Percentiles rank a stretch among this genome's conserved stretches.
Conservation (phyloP, 768 basidiomycete genomes). For the Tubosaeta sp. region DNA sequence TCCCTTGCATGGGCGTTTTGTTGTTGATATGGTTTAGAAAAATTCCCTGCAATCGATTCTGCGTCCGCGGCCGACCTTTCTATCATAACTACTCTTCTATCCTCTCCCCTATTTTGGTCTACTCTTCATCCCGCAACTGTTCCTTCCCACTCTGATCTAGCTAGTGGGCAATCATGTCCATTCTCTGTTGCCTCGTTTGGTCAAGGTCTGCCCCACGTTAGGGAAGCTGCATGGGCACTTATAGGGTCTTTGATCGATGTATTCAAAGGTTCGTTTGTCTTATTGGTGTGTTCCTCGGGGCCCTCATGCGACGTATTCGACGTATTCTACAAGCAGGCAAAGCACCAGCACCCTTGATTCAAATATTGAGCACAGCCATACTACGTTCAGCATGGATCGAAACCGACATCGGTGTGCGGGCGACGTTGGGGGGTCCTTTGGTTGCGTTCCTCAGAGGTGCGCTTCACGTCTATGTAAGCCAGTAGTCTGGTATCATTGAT, state of each 20-base stretch:
- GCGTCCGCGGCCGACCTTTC: not conserved
- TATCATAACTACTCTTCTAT: slow-evolving; percentile 11
- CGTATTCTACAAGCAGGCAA: slow-evolving; percentile 11
- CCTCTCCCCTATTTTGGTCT: slow-evolving; percentile 53
- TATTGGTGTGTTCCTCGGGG: not conserved
- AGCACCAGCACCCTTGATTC: slow-evolving; percentile 32
- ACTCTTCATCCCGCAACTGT: slow-evolving; percentile 48
- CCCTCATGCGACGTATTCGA: slow-evolving; percentile 9
- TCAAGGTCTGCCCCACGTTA: slow-evolving; percentile 62
- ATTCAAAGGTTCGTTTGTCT: slow-evolving; percentile 39
- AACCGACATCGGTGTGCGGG: slow-evolving; percentile 63
- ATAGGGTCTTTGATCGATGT: slow-evolving; percentile 38
- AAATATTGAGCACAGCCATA: slow-evolving; percentile 50
- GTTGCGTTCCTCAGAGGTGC: slow-evolving; percentile 69
- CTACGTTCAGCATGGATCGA: slow-evolving; percentile 73
- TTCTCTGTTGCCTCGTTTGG: slow-evolving; percentile 40
- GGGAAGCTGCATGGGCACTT: slow-evolving; percentile 69
- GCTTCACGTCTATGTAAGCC: not conserved
- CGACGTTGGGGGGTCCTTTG: slow-evolving; percentile 64
- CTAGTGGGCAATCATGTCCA: slow-evolving; percentile 31
- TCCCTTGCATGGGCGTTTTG: not conserved
- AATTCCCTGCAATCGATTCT: slow-evolving; percentile 8
- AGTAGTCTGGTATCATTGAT: not conserved
- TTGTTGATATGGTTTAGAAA: slow-evolving; percentile 13
- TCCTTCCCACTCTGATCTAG: slow-evolving; percentile 24